phyloP scores from a whole-genome alignment of 176 grass and related monocot species.

The Metroxylon sagu region DNA sequence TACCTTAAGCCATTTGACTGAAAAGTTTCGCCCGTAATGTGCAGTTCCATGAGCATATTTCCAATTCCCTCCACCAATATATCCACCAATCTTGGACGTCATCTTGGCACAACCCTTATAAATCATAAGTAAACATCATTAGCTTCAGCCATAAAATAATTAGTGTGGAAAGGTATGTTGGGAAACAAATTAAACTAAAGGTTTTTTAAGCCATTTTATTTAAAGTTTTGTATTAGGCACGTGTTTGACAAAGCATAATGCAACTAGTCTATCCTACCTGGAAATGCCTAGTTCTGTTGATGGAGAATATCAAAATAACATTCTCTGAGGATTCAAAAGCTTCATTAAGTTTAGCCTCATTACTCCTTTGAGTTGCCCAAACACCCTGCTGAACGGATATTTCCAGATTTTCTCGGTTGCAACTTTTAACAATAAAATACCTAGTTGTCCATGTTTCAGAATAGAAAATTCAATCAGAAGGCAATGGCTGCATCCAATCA shows the following conservation, averaged over 20 bases:
- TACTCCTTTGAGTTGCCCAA: slow-evolving; percentile 98
- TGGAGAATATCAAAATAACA: slow-evolving; percentile 98
- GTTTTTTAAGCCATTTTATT: too few relatives aligned
- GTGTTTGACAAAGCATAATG: too few relatives aligned
- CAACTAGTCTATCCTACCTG: slow-evolving; percentile 38
- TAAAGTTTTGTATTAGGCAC: too few relatives aligned
- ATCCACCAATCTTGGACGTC: slow-evolving; percentile 94
- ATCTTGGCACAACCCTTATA: slow-evolving; percentile 95
- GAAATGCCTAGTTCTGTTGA: slow-evolving; percentile 93
- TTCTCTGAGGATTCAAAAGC: slow-evolving; percentile 97
- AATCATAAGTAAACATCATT: slow-evolving; percentile 2
- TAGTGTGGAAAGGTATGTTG: too few relatives aligned
- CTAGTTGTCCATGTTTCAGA: slow-evolving; percentile 54
- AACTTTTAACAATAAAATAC: slow-evolving; percentile 99
- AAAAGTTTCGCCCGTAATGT: slow-evolving; percentile 94
- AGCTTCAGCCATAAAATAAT: slow-evolving; percentile 20
- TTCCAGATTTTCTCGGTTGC: slow-evolving; percentile 93
- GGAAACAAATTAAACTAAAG: too few relatives aligned
- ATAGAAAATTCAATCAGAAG: slow-evolving; percentile 32
- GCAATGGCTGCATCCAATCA: slow-evolving; percentile 5
- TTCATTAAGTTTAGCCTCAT: slow-evolving; percentile 97
- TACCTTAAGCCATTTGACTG: slow-evolving; percentile 98
- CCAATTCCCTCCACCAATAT: slow-evolving; percentile 95
- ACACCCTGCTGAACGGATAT: slow-evolving; percentile 97
- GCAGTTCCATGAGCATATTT: slow-evolving; percentile 98